These are phyloP conservation scores for Kokia cookei DNA, from an alignment of 441 rosid species.

Conservation along the genomic window DNA sequence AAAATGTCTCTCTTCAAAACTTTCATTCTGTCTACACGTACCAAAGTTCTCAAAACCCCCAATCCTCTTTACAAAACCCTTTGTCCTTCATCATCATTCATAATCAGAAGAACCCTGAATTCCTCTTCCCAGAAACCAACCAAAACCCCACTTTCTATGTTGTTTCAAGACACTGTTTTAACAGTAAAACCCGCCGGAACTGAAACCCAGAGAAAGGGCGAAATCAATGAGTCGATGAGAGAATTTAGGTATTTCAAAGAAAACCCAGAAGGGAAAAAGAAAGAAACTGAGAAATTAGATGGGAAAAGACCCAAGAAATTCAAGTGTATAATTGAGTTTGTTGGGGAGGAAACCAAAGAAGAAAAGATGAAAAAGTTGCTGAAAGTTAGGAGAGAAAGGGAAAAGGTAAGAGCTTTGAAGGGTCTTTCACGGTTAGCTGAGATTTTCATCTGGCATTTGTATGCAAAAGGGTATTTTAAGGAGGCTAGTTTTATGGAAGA, in stretches of 20 bases:
- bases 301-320: conserved; percentile 3
- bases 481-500: conserved; percentile 51
- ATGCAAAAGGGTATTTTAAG: conserved; percentile 48
- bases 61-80: conserved; percentile 3
- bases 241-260: conserved; percentile 30
- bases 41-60: conserved; percentile 14
- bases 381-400: conserved; percentile 4
- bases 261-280: conserved; percentile 5
- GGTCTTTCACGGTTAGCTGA: conserved; percentile 49
- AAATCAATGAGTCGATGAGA: conserved; percentile 29
- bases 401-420: conserved; percentile 26
- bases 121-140: conserved; percentile 13
- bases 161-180: conserved; percentile 51
- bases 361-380: not conserved
- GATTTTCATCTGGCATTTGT: conserved; percentile 46
- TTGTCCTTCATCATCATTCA: not conserved
- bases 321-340: conserved; percentile 23
- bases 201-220: conserved; percentile 6
- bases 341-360: not conserved
- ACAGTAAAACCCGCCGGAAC: conserved; percentile 23
- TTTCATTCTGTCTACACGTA: not conserved
- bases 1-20: conserved; percentile 10
- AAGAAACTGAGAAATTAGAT: conserved; percentile 3
- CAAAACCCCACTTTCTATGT: conserved; percentile 25
- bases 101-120: conserved; percentile 21